phyloP scores from a whole-genome alignment of 1,139 yeast genomes.

The Blastobotrys niveus region DNA sequence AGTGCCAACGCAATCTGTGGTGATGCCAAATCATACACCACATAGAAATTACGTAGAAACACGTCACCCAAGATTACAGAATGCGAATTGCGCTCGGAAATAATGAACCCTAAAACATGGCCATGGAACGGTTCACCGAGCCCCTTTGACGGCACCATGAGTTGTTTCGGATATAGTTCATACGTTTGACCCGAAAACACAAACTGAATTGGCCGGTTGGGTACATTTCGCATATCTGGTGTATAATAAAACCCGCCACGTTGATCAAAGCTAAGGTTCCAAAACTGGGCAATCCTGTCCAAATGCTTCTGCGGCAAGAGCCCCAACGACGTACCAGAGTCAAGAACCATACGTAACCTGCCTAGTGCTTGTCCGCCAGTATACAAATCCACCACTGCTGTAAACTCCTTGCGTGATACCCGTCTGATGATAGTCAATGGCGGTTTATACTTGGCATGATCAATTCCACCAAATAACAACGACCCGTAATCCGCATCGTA shows the following conservation, averaged over 20 bases:
- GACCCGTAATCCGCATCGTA: slow-evolving; percentile 33
- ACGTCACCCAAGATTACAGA: slow-evolving; percentile 28
- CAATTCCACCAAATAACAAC: slow-evolving; percentile 46
- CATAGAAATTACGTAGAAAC: slow-evolving; percentile 27
- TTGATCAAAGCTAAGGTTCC: slow-evolving; percentile 17
- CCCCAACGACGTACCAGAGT: slow-evolving; percentile 29
- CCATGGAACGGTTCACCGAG: slow-evolving; percentile 15
- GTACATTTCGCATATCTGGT: slow-evolving; percentile 5
- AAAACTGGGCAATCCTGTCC: slow-evolving; percentile 14
- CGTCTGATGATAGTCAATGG: slow-evolving; percentile 27
- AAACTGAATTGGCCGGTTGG: slow-evolving; percentile 17
- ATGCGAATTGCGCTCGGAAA: slow-evolving; percentile 19
- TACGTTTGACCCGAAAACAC: slow-evolving; percentile 23
- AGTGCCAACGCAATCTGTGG: slow-evolving; percentile 27
- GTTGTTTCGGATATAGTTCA: slow-evolving; percentile 17
- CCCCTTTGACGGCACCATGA: slow-evolving; percentile 15
- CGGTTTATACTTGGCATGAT: slow-evolving; percentile 44
- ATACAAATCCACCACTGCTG: slow-evolving; percentile 12
- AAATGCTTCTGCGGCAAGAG: slow-evolving; percentile 21
- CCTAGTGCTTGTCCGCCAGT: slow-evolving; percentile 6
- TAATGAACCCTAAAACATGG: slow-evolving; percentile 19
- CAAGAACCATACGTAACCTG: slow-evolving; percentile 19
- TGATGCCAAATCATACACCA: slow-evolving; percentile 26
- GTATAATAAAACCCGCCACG: slow-evolving; percentile 16
- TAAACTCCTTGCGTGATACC: slow-evolving; percentile 16